Percentiles rank a stretch among this genome's conserved stretches.
phyloP scores from a whole-genome alignment of 257 asterid genomes.

The Salvia hispanica region DNA sequence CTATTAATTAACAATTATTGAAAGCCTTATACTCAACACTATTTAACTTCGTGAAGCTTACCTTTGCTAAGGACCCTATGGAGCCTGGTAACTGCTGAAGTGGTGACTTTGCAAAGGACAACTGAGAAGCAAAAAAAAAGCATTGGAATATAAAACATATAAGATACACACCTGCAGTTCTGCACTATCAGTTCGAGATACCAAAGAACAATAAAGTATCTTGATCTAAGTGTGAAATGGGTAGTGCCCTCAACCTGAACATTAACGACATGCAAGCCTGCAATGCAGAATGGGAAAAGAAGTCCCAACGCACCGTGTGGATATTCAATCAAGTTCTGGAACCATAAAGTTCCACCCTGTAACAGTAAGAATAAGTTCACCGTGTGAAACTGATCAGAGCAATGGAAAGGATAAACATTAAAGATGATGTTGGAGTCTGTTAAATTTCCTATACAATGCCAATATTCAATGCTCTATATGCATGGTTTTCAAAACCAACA shows the following conservation, averaged over 20 bases:
- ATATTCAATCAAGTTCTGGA: conserved; percentile 76
- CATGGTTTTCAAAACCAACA: conserved; percentile 24
- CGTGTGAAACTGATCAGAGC: conserved; percentile 19
- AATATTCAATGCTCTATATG: background rate
- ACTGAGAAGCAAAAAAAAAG: conserved; percentile 46
- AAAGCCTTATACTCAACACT: conserved; percentile 19
- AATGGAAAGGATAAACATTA: background rate
- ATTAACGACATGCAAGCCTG: conserved; percentile 68
- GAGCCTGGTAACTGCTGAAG: conserved; percentile 44
- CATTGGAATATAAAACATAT: conserved; percentile 24
- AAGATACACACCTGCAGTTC: conserved; percentile 15
- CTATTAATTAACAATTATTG: background rate
- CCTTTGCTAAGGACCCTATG: conserved; percentile 64
- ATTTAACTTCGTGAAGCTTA: conserved; percentile 40
- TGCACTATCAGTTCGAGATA: conserved; percentile 14
- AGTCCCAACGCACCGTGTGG: conserved; percentile 80
- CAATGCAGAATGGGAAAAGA: conserved; percentile 69
- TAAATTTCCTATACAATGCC: conserved; percentile 12
- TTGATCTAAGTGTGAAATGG: conserved; percentile 23
- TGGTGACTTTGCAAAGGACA: conserved; percentile 58
- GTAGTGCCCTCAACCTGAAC: conserved; percentile 59
- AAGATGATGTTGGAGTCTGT: conserved; percentile 1
- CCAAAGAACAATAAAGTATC: conserved; percentile 12
- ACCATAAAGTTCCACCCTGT: conserved; percentile 94
- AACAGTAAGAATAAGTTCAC: conserved; percentile 28